A percentile compares a stretch with the other conserved stretches of the same genome.
These are phyloP conservation scores for Blepharisma japonicum DNA, from an alignment of 73 alveolate genomes.

Conservation along the genomic window DNA sequence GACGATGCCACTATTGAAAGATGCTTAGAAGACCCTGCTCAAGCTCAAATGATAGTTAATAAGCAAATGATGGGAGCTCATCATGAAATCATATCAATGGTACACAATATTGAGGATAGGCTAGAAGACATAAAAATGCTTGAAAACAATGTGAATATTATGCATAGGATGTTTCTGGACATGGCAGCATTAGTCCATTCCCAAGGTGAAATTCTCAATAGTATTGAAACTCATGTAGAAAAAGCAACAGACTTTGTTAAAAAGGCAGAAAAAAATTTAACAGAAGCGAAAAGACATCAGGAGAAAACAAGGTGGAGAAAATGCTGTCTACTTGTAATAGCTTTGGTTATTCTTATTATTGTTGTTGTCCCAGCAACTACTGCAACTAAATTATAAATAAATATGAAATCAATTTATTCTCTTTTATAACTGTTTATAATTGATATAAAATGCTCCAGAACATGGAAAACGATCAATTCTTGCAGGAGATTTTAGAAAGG, in stretches of 20 bases:
- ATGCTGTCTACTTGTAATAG: conserved; percentile 17
- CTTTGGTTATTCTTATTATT: not conserved
- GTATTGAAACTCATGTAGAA: conserved; percentile 23
- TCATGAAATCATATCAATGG: conserved; percentile 5
- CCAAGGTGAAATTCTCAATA: conserved; percentile 24
- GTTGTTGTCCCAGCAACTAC: conserved; percentile 23
- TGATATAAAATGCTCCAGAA: too few species aligned
- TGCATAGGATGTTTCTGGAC: conserved; percentile 22
- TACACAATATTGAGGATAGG: conserved; percentile 23
- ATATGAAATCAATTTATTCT: too few species aligned
- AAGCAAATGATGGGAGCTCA: conserved; percentile 13
- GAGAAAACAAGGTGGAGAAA: conserved; percentile 20
- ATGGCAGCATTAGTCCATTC: conserved; percentile 27
- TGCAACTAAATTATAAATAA: not conserved
- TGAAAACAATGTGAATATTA: not conserved
- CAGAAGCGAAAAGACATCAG: conserved; percentile 23
- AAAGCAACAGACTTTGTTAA: conserved; percentile 30
- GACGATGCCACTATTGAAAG: conserved; percentile 11
- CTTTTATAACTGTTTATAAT: too few species aligned
- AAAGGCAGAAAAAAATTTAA: conserved; percentile 16
- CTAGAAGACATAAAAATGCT: conserved; percentile 19
- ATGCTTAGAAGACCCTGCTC: conserved; percentile 6
- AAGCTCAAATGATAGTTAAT: conserved; percentile 29
- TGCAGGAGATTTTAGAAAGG: too few species aligned
- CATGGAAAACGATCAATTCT: too few species aligned